phyloP scores from a whole-genome alignment of 1,284 basidiomycete genomes.

The Pseudozyma sp. region DNA sequence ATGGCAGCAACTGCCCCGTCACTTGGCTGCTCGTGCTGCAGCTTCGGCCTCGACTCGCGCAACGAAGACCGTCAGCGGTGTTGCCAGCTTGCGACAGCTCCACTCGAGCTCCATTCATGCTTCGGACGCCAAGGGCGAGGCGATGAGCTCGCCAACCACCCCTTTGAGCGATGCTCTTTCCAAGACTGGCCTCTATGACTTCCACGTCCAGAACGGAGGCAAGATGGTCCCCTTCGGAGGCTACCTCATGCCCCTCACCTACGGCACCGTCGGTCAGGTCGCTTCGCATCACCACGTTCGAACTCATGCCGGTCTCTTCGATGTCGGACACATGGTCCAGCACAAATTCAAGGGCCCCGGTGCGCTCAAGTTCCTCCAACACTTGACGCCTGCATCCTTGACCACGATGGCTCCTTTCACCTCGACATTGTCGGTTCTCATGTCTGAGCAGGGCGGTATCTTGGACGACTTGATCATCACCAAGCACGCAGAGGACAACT shows the following conservation, averaged over 20 bases:
- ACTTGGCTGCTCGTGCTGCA: slow-evolving; percentile 23
- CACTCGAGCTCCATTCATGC: slow-evolving; percentile 26
- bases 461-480: slow-evolving; percentile 83
- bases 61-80: neutral
- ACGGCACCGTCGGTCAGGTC: slow-evolving; percentile 76
- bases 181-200: slow-evolving; percentile 86
- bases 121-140: slow-evolving; percentile 34
- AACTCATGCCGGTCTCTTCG: slow-evolving; percentile 86
- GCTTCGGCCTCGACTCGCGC: slow-evolving; percentile 9
- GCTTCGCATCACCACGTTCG: slow-evolving; percentile 93
- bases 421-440: slow-evolving; percentile 81
- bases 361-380: slow-evolving; percentile 80
- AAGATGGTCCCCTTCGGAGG: slow-evolving; percentile 99
- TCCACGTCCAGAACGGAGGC: slow-evolving; percentile 84
- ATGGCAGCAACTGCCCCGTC: slow-evolving; percentile 22
- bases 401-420: slow-evolving; percentile 77
- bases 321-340: slow-evolving; percentile 94
- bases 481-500: slow-evolving; percentile 72
- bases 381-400: slow-evolving; percentile 75
- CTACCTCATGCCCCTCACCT: slow-evolving; percentile 91
- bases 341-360: slow-evolving; percentile 69
- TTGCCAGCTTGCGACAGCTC: slow-evolving; percentile 16
- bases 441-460: slow-evolving; percentile 91
- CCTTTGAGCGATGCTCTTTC: slow-evolving; percentile 29
- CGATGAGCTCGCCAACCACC: slow-evolving; percentile 27